phyloP scores from a whole-genome alignment of 768 basidiomycete species.

The Phlegmacium glaucopus region DNA sequence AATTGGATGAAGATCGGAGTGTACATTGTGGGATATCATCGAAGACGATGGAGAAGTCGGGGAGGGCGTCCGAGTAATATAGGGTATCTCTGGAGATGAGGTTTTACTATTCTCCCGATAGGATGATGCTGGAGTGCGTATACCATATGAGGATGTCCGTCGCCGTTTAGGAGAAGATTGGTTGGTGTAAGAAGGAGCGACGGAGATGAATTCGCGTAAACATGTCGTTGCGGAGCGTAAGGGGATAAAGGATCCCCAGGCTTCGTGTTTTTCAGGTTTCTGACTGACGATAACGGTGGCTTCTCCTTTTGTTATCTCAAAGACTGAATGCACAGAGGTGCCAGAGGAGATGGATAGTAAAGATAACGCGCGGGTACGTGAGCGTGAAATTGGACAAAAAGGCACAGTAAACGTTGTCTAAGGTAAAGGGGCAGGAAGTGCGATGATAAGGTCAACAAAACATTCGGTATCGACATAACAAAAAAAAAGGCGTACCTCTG shows the following conservation, averaged over 20 bases:
- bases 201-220: conserved; percentile 17
- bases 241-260: conserved; percentile 26
- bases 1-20: conserved; percentile 38
- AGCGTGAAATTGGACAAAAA: conserved; percentile 12
- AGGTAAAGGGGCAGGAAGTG: neutral
- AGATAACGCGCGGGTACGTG: conserved; percentile 23
- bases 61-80: conserved; percentile 17
- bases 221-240: conserved; percentile 21
- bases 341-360: conserved; percentile 25
- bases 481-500: neutral
- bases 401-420: neutral
- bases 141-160: conserved; percentile 20
- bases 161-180: conserved; percentile 12
- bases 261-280: conserved; percentile 17
- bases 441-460: neutral
- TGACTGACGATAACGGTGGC: conserved; percentile 18
- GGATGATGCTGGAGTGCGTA: conserved; percentile 13
- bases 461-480: neutral
- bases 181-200: conserved; percentile 9
- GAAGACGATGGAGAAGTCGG: conserved; percentile 19
- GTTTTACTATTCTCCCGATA: conserved; percentile 9
- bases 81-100: conserved; percentile 14
- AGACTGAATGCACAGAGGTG: conserved; percentile 13
- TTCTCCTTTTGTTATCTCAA: conserved; percentile 22
- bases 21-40: conserved; percentile 6